These are phyloP conservation scores for Pestalotiopsis sp. DNA, from an alignment of 2,329 filamentous ascomycete species.

Conservation along the genomic window DNA sequence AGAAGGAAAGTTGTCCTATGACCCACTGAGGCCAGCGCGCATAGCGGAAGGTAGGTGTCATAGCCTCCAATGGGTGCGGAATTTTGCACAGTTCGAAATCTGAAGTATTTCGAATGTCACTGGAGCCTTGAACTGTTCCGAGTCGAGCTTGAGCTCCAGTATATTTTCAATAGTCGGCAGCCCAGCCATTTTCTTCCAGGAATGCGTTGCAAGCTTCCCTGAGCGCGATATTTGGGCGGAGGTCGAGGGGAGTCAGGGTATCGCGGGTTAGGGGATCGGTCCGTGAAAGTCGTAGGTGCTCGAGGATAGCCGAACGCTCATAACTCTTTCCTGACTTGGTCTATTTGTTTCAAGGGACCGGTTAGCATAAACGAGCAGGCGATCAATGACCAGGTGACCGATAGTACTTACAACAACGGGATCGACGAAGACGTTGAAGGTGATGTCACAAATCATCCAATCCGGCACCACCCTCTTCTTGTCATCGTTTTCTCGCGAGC, in stretches of 20 bases:
- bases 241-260: conserved; percentile 65
- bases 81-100: no score
- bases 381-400: background rate
- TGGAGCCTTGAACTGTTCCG: no score
- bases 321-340: conserved; percentile 90
- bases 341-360: conserved; percentile 34
- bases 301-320: conserved; percentile 81
- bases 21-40: background rate
- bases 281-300: conserved; percentile 75
- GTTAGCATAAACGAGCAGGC: background rate
- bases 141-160: background rate
- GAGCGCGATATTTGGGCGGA: conserved; percentile 80
- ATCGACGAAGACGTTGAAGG: conserved; percentile 74
- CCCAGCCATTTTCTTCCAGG: conserved; percentile 85
- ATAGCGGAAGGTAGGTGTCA: background rate
- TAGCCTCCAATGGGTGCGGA: background rate
- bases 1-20: background rate
- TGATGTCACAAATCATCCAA: conserved; percentile 76
- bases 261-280: conserved; percentile 86
- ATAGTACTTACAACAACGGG: conserved; percentile 56
- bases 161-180: conserved; percentile 76
- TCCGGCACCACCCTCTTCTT: conserved; percentile 67
- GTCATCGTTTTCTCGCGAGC: conserved; percentile 44
- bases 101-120: no score
- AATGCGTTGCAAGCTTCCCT: conserved; percentile 86